Evolutionary conservation across 805 yeast species (phyloP).

Genomic region (Debaryomyces hansenii): DNA sequence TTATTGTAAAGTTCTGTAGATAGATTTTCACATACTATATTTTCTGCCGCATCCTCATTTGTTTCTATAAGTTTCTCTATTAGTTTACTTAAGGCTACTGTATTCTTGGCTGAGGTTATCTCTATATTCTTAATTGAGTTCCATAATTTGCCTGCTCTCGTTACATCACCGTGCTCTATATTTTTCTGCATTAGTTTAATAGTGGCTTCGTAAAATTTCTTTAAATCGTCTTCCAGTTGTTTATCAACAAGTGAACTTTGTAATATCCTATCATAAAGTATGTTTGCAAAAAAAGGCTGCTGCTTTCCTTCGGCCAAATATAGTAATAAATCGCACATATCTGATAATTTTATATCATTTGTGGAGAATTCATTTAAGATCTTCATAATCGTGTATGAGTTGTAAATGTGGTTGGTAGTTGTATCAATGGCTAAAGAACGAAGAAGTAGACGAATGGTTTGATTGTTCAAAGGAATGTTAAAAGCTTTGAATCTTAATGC

Average conservation of each 20-base stretch:
- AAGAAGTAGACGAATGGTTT: constrained; percentile 7
- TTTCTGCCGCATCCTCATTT: neutral
- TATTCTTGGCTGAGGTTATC: neutral
- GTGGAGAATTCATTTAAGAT: constrained; percentile 3
- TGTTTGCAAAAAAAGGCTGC: constrained; percentile 18
- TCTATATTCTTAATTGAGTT: neutral
- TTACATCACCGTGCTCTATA: constrained; percentile 10
- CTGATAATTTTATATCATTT: neutral
- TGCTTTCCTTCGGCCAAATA: constrained; percentile 4
- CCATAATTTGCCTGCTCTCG: constrained; percentile 19
- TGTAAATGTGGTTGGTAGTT: constrained; percentile 7
- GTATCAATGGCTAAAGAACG: constrained; percentile 10
- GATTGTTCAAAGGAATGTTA: constrained; percentile 1
- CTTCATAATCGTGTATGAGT: constrained; percentile 12
- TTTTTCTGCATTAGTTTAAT: constrained; percentile 11
- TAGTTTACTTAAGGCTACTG: neutral
- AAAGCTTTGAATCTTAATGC: constrained; percentile 7
- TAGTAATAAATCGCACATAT: neutral
- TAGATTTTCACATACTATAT: neutral
- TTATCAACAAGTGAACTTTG: neutral
- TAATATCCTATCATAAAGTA: constrained; percentile 10
- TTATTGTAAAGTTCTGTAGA: neutral
- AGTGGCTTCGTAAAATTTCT: neutral
- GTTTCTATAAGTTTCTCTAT: neutral
- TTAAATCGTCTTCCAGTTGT: neutral